Evolutionary conservation across 352 stramenopile genomes (phyloP).

Genomic region (Blastocystis sp.): DNA sequence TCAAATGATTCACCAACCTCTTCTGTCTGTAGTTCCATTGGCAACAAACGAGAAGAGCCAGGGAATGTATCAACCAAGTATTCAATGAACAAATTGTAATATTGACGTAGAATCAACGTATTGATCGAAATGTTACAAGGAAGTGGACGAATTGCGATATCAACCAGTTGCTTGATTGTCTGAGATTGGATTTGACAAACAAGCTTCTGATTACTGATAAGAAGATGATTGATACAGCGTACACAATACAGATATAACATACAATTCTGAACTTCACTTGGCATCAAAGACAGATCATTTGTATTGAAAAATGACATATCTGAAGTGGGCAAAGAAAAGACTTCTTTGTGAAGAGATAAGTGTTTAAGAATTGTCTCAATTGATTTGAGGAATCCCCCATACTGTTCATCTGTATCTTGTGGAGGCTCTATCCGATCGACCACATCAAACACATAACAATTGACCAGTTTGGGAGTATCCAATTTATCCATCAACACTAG

Average conservation of each 20-base stretch:
- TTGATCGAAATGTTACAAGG: conserved; percentile 34
- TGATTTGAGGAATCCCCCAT: neutral
- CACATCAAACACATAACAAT: conserved; percentile 56
- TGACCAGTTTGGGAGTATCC: conserved; percentile 26
- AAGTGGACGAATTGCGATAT: conserved; percentile 14
- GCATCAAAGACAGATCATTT: neutral
- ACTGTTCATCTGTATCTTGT: neutral
- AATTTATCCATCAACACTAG: conserved; percentile 47
- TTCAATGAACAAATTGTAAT: conserved; percentile 56
- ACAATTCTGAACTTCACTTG: conserved; percentile 28
- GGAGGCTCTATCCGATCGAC: conserved; percentile 37
- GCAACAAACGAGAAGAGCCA: neutral
- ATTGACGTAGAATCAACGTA: conserved; percentile 36
- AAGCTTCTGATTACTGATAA: conserved; percentile 14
- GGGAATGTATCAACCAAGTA: conserved; percentile 58
- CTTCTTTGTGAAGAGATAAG: neutral
- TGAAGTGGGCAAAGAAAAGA: neutral
- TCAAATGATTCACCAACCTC: neutral
- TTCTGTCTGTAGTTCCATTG: conserved; percentile 28
- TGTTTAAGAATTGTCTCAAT: neutral
- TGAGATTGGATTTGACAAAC: neutral
- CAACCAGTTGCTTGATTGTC: conserved; percentile 2
- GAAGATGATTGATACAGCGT: conserved; percentile 20
- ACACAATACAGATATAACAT: conserved; percentile 44
- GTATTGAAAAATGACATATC: conserved; percentile 54